A percentile compares a stretch with the other conserved stretches of the same genome.
These are phyloP conservation scores for Scytalidium sp. DNA, from an alignment of 2,329 filamentous ascomycete species.

Conservation along the genomic window DNA sequence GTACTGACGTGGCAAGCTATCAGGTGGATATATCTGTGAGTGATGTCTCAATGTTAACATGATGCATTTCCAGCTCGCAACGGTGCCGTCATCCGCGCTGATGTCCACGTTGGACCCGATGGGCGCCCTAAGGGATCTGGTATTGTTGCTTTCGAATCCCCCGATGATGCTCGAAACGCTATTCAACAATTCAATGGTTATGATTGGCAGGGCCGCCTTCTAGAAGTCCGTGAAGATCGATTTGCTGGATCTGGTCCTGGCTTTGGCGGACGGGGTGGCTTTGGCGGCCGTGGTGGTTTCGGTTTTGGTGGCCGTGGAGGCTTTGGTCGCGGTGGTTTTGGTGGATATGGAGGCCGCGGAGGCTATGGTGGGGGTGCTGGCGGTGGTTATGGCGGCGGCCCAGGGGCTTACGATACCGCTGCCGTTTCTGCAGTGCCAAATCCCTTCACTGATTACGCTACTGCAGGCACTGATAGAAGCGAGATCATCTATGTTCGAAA, in stretches of 20 bases:
- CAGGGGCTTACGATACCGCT: conserved; percentile 28
- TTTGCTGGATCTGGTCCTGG: conserved; percentile 65
- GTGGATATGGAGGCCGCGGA: conserved; percentile 55
- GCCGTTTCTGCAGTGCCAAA: conserved; percentile 66
- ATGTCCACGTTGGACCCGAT: conserved; percentile 89
- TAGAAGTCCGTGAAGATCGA: conserved; percentile 95
- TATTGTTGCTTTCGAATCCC: conserved; percentile 93
- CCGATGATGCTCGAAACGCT: conserved; percentile 91
- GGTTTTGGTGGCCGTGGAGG: conserved; percentile 53
- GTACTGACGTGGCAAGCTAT: conserved; percentile 16
- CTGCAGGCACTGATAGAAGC: conserved; percentile 78
- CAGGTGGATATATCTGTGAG: conserved; percentile 11
- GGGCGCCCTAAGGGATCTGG: conserved; percentile 95
- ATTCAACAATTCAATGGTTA: conserved; percentile 98
- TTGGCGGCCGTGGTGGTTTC: conserved; percentile 38
- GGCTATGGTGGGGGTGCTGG: conserved; percentile 39
- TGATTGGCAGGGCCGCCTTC: conserved; percentile 90
- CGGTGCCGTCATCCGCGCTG: conserved; percentile 86
- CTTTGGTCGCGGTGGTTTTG: conserved; percentile 55
- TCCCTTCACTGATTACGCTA: conserved; percentile 90
- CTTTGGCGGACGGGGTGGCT: conserved; percentile 39
- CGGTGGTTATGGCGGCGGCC: conserved; percentile 41
- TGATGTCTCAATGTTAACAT: too few relatives aligned
- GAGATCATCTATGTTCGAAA: conserved; percentile 94
- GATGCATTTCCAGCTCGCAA: conserved; percentile 46